Percentiles rank a stretch among this genome's conserved stretches.
Conservation (phyloP, 2,329 filamentous ascomycete genomes). For the Neospermospora avenae region DNA sequence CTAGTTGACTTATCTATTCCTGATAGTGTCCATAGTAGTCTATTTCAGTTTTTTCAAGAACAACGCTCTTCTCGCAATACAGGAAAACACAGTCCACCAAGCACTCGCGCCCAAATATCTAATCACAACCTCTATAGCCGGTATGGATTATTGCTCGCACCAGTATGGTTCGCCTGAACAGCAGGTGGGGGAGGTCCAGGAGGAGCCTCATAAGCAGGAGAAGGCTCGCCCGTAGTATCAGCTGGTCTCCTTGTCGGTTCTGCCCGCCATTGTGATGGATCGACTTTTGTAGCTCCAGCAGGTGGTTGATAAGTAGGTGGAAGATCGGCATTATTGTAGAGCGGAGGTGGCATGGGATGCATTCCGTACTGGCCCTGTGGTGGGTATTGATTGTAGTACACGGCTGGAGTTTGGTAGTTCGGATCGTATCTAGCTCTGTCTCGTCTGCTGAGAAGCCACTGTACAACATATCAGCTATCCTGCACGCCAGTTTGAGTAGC, state of each 20-base stretch:
- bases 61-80: slow-evolving; percentile 23
- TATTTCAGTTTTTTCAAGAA: slow-evolving; percentile 7
- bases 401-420: slow-evolving; percentile 45
- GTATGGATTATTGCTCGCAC: slow-evolving; percentile 36
- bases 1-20: slow-evolving; percentile 33
- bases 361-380: slow-evolving; percentile 41
- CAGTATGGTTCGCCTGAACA: slow-evolving; percentile 33
- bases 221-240: slow-evolving; percentile 25
- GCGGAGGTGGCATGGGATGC: slow-evolving; percentile 51
- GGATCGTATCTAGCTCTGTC: slow-evolving; percentile 37
- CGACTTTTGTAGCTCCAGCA: slow-evolving; percentile 49
- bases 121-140: slow-evolving; percentile 21
- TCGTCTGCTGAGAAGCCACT: slow-evolving; percentile 35
- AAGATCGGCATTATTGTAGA: slow-evolving; percentile 50
- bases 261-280: slow-evolving; percentile 46
- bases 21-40: slow-evolving; percentile 30
- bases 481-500: neutral
- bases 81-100: slow-evolving; percentile 17
- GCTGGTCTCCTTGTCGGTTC: slow-evolving; percentile 32
- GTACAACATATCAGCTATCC: slow-evolving; percentile 18
- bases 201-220: slow-evolving; percentile 43
- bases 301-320: slow-evolving; percentile 55
- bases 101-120: neutral
- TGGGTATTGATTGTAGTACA: slow-evolving; percentile 41
- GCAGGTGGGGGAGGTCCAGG: slow-evolving; percentile 46